Evolutionary conservation across 129 eudicot genomes (phyloP), one percentile per base, ranked within the genome.

Genomic region (Saussurea involucrata): DNA sequence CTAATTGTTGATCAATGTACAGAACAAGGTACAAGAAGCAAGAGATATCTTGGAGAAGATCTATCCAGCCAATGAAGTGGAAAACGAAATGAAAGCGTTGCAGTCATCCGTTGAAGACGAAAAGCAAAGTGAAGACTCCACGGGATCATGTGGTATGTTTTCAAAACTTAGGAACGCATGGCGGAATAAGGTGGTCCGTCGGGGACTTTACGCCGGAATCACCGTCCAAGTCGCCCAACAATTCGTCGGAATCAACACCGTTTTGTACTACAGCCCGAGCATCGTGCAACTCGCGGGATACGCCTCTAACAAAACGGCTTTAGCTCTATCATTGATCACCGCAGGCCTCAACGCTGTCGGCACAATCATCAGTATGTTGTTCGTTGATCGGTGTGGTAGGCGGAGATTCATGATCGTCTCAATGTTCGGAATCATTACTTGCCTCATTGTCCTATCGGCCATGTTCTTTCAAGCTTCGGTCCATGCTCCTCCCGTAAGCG

Each of bases 211-310:
- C 21, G 90, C 94, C 0, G 94, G 94, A 5, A 80, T 89, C 27
- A 79, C 84, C 6, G 91, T 82, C 34, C 95, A 89, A 74, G 94
- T 89, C 2, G 87, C 90, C 42, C 94, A 89, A 61, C 94, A 89
- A 27, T 86, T 89, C 63, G 94, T 86, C 21, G 91, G 88, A 49
- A 87, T 87, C 64, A 87, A 87, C 75, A 84, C 91, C 0, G 91
- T 87, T 71, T 73, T 87, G 82, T 87, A 87, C 69, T 87, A 87
- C 53, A 86, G 90, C 24, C 90, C 90, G 17, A 81, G 87, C 7
- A 88, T 88, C 0, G 87, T 88, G 8, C 93, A 88, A 70, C 75
- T 86, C 8, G 94, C 90, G 0, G 94, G 91, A 40, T 86, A 79
- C 42, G 91, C 95, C 53, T 89, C 91, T 10, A 89, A 89, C 22